Evolutionary conservation across 78 protist species (phyloP).

Genomic region (Dictyostelium capitatum): DNA sequence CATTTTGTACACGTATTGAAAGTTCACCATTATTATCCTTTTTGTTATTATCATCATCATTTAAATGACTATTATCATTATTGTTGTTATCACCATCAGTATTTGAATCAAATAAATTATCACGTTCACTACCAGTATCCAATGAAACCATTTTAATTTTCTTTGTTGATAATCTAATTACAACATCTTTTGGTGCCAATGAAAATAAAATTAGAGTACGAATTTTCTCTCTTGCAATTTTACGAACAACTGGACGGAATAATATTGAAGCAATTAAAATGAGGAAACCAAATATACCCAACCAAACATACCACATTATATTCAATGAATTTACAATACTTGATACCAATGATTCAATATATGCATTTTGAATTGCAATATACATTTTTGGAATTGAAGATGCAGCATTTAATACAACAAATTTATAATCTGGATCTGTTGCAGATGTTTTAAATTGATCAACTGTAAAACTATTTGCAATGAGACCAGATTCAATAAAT

Average conservation of each 20-base stretch:
- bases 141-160: slow-evolving; percentile 17
- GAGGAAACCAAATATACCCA: slow-evolving; percentile 17
- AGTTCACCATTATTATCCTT: neutral
- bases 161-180: slow-evolving; percentile 11
- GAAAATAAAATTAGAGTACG: slow-evolving; percentile 39
- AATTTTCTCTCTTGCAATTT: slow-evolving; percentile 41
- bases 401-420: neutral
- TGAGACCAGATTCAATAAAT: neutral
- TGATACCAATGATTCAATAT: neutral
- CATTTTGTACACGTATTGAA: neutral
- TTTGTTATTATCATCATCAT: neutral
- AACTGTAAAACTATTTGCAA: neutral
- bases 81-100: neutral
- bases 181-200: slow-evolving; percentile 51
- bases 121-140: slow-evolving; percentile 65
- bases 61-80: neutral
- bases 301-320: slow-evolving; percentile 31
- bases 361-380: neutral
- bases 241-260: slow-evolving; percentile 39
- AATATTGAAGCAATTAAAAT: neutral
- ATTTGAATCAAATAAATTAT: slow-evolving; percentile 12
- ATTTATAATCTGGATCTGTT: neutral
- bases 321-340: neutral
- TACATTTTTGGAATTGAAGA: neutral
- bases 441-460: neutral